Percentiles rank a stretch among this genome's conserved stretches.
Conservation (phyloP, 2,329 filamentous ascomycete species). For the Cercospora sp. region DNA sequence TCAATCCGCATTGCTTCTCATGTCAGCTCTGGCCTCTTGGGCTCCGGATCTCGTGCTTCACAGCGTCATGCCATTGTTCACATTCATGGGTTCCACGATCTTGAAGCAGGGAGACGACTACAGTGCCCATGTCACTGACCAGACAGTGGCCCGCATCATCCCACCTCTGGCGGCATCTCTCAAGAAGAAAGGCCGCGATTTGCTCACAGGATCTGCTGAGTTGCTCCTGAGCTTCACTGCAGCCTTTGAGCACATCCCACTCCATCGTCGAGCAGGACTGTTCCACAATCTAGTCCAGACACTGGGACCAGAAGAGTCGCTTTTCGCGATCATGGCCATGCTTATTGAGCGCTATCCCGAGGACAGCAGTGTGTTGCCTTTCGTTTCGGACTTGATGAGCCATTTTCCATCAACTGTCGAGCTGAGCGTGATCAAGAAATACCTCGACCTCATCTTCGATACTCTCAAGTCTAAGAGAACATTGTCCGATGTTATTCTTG, state of each 20-base stretch:
- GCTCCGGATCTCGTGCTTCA: slow-evolving; percentile 90
- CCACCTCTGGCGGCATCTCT: slow-evolving; percentile 86
- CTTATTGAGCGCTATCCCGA: slow-evolving; percentile 84
- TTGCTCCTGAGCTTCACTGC: slow-evolving; percentile 94
- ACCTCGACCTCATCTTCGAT: slow-evolving; percentile 73
- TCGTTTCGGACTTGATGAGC: slow-evolving; percentile 72
- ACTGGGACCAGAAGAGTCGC: slow-evolving; percentile 79
- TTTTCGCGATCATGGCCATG: slow-evolving; percentile 85
- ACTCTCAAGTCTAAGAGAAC: slow-evolving; percentile 72
- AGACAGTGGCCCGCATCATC: slow-evolving; percentile 89
- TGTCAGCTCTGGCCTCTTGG: slow-evolving; percentile 81
- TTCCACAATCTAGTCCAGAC: slow-evolving; percentile 85
- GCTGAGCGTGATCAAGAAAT: slow-evolving; percentile 69
- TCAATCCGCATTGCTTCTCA: slow-evolving; percentile 82
- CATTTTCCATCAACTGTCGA: slow-evolving; percentile 74
- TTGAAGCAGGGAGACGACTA: slow-evolving; percentile 94
- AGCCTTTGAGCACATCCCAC: slow-evolving; percentile 92
- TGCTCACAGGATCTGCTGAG: slow-evolving; percentile 80
- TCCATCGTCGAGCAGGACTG: slow-evolving; percentile 76
- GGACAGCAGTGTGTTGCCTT: slow-evolving; percentile 71
- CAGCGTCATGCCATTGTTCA: slow-evolving; percentile 98
- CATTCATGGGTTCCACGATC: slow-evolving; percentile 92
- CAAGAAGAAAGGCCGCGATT: slow-evolving; percentile 72
- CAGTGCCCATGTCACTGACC: slow-evolving; percentile 92
- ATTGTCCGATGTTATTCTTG: slow-evolving; percentile 71